Evolutionary conservation across 2,329 filamentous ascomycete species (phyloP).

Genomic region (Zymoseptoria passerinii): DNA sequence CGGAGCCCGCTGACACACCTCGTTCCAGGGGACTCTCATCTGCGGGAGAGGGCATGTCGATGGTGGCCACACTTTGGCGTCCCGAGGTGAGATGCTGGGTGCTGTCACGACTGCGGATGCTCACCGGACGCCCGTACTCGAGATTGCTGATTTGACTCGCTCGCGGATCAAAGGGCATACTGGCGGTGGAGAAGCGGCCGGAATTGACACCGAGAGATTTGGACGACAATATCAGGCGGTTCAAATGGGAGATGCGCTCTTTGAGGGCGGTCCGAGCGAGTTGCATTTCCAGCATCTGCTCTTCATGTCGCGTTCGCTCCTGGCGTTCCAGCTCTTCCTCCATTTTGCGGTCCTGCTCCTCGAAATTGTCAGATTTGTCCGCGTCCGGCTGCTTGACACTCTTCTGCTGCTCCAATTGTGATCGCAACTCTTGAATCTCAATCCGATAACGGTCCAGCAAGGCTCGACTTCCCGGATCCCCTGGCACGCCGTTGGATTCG

Average conservation of each 20-base stretch:
- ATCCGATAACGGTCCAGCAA: constrained; percentile 86
- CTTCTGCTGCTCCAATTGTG: constrained; percentile 74
- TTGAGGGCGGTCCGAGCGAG: constrained; percentile 90
- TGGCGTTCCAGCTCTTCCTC: constrained; percentile 68
- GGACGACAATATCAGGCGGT: constrained; percentile 87
- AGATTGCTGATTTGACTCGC: constrained; percentile 31
- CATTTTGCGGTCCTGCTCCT: constrained; percentile 59
- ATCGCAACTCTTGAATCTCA: constrained; percentile 76
- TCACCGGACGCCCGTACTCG: constrained; percentile 26
- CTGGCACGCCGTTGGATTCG: constrained; percentile 70
- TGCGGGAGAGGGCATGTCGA: constrained; percentile 10
- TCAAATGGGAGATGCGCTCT: constrained; percentile 94
- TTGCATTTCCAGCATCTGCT: constrained; percentile 98
- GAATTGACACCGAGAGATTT: constrained; percentile 93
- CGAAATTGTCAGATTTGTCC: constrained; percentile 43
- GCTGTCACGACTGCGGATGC: constrained; percentile 25
- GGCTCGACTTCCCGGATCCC: constrained; percentile 74
- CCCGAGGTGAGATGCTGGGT: constrained; percentile 2
- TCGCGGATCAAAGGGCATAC: constrained; percentile 34
- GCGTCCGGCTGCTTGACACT: constrained; percentile 49
- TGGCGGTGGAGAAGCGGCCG: constrained; percentile 48
- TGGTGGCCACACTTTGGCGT: constrained; percentile 30
- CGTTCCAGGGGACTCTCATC: constrained; percentile 20
- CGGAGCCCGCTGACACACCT: constrained; percentile 25
- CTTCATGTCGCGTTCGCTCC: constrained; percentile 65